phyloP scores from a whole-genome alignment of 2,329 filamentous ascomycete genomes.

The Helicocarpus griseus region DNA sequence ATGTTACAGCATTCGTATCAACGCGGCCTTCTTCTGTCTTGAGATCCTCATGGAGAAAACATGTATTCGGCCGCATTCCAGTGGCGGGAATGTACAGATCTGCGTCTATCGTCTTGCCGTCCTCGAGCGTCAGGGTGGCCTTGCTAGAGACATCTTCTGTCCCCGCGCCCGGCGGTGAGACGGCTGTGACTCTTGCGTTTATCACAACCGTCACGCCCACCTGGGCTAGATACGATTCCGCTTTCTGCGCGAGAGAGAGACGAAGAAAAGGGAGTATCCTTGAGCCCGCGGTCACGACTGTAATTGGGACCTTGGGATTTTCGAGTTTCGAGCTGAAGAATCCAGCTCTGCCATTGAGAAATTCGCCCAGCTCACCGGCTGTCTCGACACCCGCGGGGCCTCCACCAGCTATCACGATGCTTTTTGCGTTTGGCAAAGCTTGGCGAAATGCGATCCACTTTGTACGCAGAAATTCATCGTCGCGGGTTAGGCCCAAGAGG shows the following conservation, averaged over 20 bases:
- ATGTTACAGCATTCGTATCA: slow-evolving; percentile 25
- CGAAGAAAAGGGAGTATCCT: slow-evolving; percentile 28
- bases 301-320: slow-evolving; percentile 33
- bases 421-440: slow-evolving; percentile 30
- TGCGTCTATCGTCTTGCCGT: slow-evolving; percentile 30
- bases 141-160: slow-evolving; percentile 17
- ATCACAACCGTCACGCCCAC: slow-evolving; percentile 42
- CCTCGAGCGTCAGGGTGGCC: slow-evolving; percentile 29
- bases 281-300: slow-evolving; percentile 31
- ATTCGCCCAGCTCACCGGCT: slow-evolving; percentile 39
- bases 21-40: slow-evolving; percentile 30
- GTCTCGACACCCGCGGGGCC: slow-evolving; percentile 38
- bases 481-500: slow-evolving; percentile 22
- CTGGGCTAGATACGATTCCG: slow-evolving; percentile 33
- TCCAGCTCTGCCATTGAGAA: slow-evolving; percentile 25
- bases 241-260: slow-evolving; percentile 29
- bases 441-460: slow-evolving; percentile 34
- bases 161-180: slow-evolving; percentile 17
- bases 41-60: slow-evolving; percentile 26
- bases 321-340: slow-evolving; percentile 20
- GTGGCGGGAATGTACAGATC: slow-evolving; percentile 43
- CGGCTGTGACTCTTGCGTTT: slow-evolving; percentile 25
- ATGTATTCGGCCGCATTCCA: slow-evolving; percentile 35
- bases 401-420: slow-evolving; percentile 38
- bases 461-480: slow-evolving; percentile 17